Base-by-base conservation (phyloP, 2,329 filamentous ascomycete species). In the Pseudocercospora musae region DNA sequence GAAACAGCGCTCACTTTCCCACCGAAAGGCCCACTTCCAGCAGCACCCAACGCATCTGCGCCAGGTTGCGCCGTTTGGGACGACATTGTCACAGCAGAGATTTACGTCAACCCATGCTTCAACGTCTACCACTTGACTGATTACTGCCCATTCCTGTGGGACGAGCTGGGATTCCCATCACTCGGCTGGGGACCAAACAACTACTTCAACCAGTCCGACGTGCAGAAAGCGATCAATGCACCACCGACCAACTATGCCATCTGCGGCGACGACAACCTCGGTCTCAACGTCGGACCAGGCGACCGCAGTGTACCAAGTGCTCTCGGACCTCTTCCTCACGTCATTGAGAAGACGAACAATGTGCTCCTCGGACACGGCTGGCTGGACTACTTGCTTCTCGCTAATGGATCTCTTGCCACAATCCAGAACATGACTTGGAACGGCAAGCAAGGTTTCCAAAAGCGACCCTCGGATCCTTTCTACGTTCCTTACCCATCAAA, bases 1-100 rank as follows among this genome's bases (percentile, higher is more conserved):
- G 74, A 85, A 13, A 81, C 82, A 23, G 79, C 80, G 62, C 72
- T 78, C 29, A 66, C 62, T 0, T 78, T 71, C 56, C 77, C 77
- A 20, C 71, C 77, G 1, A 59, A 63, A 7, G 73, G 66, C 8
- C 68, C 42, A 25, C 54, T 58, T 15, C 68, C 60, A 2, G 29
- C 20, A 54, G 59, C 53, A 25, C 80, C 85, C 20, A 57, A 8
- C 55, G 42, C n/a, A 57, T 65, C 4, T 52, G 62, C 11, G 31
- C 49, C 42, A 11, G 58, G 58, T 1, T 77, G 72, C 56, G 74
- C 74, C 53, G 66, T 77, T 18, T 75, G 66, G 42, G 68, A 70
- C 33, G 65, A 68, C 13, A 71, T 74, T 23, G 64, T 71, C 46
- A 65, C 73, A 44, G 75, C 75, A 9, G 68, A 68, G 3, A 23